Base-by-base conservation (phyloP, 352 stramenopile species). In the Globisporangium orthogonon region DNA sequence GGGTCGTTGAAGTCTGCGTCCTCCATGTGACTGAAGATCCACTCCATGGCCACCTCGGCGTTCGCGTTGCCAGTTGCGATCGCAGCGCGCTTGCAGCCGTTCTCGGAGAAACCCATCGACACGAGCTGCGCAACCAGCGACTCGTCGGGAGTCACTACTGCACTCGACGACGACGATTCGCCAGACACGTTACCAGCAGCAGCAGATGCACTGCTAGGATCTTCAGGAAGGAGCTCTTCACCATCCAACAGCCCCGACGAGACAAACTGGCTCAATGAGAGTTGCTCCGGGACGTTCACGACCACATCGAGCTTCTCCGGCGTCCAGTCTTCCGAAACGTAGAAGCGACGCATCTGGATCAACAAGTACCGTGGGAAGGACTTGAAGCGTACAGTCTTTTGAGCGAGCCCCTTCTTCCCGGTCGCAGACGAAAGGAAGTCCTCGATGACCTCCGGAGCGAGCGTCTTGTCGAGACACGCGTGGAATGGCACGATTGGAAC, bases 21-120 rank as follows among this genome's bases (percentile, higher is more conserved):
- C 60, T 87, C 89, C 84, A 98, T 98, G 79, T 99, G 97, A 58
- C 94, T 95, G 71, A 99, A 98, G 50, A 99, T 92, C 96, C 96
- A 99, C 51, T 98, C 94, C 94, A 98, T 99, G 7, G 96, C 96
- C 37, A 79, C 86, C 61, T 99, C 96, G 5, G 94, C 78, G 61
- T 94, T 81, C 4, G 70, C 73, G 72, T 96, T 98, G 54, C 76
- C 86, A 58, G 80, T 97, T 37, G 85, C 96, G 23, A 97, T 85
- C 23, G 97, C 85, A 49, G 97, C 97, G 54, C 96, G 87, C 65
- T 97, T 98, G 74, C 92, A 98, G 31, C 91, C 96, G 66, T 99
- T 99, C 69, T 98, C 93, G 0, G 83, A 91, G 62, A 99, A 99
- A 29, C 97, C 97, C 97, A 99, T 99, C 23, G 89, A 94, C 70